phyloP scores from a whole-genome alignment of 2,329 filamentous ascomycete species.

The Emmonsia crescens region DNA sequence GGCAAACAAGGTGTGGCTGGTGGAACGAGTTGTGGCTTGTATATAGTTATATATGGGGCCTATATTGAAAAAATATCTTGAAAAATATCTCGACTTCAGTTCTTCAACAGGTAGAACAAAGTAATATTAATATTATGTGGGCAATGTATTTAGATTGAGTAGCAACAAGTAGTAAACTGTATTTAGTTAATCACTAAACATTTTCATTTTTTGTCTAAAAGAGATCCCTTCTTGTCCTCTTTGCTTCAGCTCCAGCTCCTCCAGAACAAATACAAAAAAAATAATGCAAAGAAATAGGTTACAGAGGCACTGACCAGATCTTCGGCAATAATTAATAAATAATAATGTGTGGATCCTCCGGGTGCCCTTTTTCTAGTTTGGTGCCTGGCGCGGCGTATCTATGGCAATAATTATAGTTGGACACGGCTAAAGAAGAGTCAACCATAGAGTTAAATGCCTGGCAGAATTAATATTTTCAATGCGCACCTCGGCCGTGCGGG shows the following conservation, averaged over 20 bases:
- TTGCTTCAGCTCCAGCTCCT: not conserved
- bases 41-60: too few species aligned
- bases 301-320: not conserved
- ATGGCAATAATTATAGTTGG: not conserved
- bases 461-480: not conserved
- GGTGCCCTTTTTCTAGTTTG: not conserved
- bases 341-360: not conserved
- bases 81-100: too few species aligned
- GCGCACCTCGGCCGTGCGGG: conserved; percentile 4
- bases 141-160: too few species aligned
- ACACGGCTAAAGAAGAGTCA: too few species aligned
- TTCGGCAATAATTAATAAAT: not conserved
- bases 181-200: too few species aligned
- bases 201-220: too few species aligned
- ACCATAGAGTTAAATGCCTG: too few species aligned
- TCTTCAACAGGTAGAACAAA: too few species aligned
- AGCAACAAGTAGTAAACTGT: too few species aligned
- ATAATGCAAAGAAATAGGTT: not conserved
- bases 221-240: not conserved
- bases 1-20: not conserved
- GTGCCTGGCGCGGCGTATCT: not conserved
- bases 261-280: not conserved
- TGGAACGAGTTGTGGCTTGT: too few species aligned
- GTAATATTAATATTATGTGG: too few species aligned
- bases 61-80: too few species aligned